phyloP scores from a whole-genome alignment of 208 protist genomes.

The Leishmania gerbilli region DNA sequence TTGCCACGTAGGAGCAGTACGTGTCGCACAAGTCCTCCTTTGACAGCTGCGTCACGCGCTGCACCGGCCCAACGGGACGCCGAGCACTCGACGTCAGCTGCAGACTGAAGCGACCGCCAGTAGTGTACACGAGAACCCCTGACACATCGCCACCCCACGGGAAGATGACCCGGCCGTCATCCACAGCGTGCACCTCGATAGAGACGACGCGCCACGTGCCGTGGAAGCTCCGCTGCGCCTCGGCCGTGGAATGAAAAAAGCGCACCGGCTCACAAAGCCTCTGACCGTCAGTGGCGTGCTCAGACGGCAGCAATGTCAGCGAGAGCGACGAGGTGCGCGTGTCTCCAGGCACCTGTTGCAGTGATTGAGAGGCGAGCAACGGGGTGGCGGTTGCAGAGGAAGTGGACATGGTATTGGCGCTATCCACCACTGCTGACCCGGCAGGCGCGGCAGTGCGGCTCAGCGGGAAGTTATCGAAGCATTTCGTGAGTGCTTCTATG shows the following conservation, averaged over 20 bases:
- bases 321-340: slow-evolving; percentile 11
- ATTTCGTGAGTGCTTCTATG: slow-evolving; percentile 51
- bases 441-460: slow-evolving; percentile 6
- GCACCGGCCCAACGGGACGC: slow-evolving; percentile 26
- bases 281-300: slow-evolving; percentile 5
- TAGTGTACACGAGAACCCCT: slow-evolving; percentile 66
- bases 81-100: slow-evolving; percentile 53
- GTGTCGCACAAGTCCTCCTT: slow-evolving; percentile 65
- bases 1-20: slow-evolving; percentile 63
- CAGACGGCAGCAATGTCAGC: slow-evolving; percentile 23
- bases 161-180: slow-evolving; percentile 70
- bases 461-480: slow-evolving; percentile 75
- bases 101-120: slow-evolving; percentile 53
- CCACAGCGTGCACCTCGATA: slow-evolving; percentile 58
- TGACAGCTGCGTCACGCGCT: slow-evolving; percentile 31
- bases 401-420: not conserved
- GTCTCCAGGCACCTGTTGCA: not conserved
- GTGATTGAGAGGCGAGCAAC: slow-evolving; percentile 1
- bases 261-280: slow-evolving; percentile 25
- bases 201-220: slow-evolving; percentile 68
- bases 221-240: slow-evolving; percentile 29
- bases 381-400: not conserved
- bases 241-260: slow-evolving; percentile 15
- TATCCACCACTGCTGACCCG: not conserved
- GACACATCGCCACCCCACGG: slow-evolving; percentile 81